A percentile compares a stretch with the other conserved stretches of the same genome.
These are phyloP conservation scores for Dionaea muscipula DNA, from an alignment of 179 eudicot genomes.

Conservation along the genomic window DNA sequence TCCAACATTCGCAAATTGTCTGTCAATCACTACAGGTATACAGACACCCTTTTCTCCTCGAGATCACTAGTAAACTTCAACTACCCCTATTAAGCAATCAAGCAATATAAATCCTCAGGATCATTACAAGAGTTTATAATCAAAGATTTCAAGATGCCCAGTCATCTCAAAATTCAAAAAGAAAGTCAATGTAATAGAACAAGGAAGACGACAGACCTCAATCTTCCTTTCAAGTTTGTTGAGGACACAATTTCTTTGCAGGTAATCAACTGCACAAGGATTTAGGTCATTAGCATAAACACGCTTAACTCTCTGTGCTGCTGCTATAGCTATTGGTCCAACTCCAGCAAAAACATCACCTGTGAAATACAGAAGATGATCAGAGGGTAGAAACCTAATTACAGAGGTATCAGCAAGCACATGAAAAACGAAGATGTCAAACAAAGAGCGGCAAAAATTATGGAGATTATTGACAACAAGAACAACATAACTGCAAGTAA, in stretches of 20 bases:
- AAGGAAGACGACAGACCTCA: constrained; percentile 32
- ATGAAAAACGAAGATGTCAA: background rate
- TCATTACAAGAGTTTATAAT: no score
- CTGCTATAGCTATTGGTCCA: constrained; percentile 90
- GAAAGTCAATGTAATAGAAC: background rate
- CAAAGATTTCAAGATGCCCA: background rate
- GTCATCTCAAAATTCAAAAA: background rate
- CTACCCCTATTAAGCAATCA: no score
- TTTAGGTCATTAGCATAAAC: constrained; percentile 92
- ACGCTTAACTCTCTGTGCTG: constrained; percentile 77
- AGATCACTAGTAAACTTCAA: no score
- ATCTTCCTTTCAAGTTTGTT: constrained; percentile 85
- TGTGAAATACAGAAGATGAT: constrained; percentile 8
- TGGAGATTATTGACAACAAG: no score
- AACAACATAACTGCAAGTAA: no score
- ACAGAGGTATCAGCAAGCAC: background rate
- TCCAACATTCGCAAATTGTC: no score
- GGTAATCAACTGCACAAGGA: constrained; percentile 73
- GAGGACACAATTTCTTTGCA: constrained; percentile 59
- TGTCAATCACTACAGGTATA: no score
- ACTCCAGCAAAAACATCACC: constrained; percentile 98
- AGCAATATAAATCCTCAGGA: no score
- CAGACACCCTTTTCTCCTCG: no score
- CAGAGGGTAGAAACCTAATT: no score
- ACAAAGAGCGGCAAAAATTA: no score